Evolutionary conservation across 1,139 yeast species (phyloP).

Genomic region (Chernovozyma sophiae-reginae): DNA sequence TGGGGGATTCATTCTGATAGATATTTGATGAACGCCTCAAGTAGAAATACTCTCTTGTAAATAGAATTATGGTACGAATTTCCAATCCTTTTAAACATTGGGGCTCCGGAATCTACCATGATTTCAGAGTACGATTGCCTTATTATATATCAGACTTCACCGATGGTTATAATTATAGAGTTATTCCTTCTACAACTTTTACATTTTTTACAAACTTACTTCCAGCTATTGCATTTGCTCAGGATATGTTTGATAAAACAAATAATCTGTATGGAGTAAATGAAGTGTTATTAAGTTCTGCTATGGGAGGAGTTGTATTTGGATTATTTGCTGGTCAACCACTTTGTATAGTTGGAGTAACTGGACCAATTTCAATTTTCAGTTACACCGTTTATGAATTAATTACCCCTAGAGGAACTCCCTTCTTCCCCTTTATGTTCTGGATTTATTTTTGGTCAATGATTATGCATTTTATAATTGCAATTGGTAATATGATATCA

Average conservation of each 20-base stretch:
- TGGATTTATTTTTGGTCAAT: constrained; percentile 94
- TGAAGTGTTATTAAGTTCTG: constrained; percentile 79
- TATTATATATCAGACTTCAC: constrained; percentile 71
- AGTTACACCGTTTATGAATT: constrained; percentile 87
- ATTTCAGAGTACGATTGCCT: constrained; percentile 56
- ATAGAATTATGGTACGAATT: neutral
- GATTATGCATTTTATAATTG: constrained; percentile 72
- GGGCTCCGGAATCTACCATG: constrained; percentile 57
- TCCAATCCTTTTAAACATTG: constrained; percentile 1
- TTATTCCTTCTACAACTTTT: constrained; percentile 78
- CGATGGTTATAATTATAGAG: constrained; percentile 83
- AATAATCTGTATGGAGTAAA: constrained; percentile 84
- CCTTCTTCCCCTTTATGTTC: constrained; percentile 90
- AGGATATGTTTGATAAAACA: constrained; percentile 92
- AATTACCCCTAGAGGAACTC: constrained; percentile 58
- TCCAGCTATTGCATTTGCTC: constrained; percentile 96
- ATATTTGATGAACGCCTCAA: no score
- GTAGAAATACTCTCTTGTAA: no score
- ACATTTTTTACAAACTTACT: constrained; percentile 85
- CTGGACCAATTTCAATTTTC: constrained; percentile 91
- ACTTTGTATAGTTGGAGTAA: constrained; percentile 93
- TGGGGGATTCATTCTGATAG: no score
- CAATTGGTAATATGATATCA: constrained; percentile 65
- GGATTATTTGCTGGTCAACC: constrained; percentile 90
- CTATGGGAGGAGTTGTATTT: constrained; percentile 85